Evolutionary conservation across 176 grass and related monocot genomes (phyloP), one percentile per base, ranked within the genome.

Genomic region (Pontederia crassipes): DNA sequence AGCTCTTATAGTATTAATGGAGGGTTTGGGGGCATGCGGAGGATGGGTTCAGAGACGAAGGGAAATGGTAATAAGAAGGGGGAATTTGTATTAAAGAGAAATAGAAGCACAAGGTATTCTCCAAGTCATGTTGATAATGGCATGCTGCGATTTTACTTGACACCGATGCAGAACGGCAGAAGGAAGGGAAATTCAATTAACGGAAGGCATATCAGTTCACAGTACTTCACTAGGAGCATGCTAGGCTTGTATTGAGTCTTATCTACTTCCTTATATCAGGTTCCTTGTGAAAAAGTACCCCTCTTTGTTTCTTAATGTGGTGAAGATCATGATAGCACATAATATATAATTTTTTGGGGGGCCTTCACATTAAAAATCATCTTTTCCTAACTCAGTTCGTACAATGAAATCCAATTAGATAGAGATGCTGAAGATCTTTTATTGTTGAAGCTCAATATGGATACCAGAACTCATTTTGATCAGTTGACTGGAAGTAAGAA

Each of bases 101-200:
- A 93, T 82, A 79, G 82, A 40, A 89, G 94, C 74, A 79, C 81
- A 2, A 80, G 87, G 60, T 83, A 92, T 67, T 98, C 93, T 14
- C 87, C 93, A 8, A 79, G 79, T 18, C 83, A 71, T 63, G 74
- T 78, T 17, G 93, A 97, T 61, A 92, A 89, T 69, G 81, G 94
- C 3, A 89, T 98, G 94, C 70, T 98, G 55, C 69, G 94, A 49
- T 98, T 98, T 83, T 98, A 98, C 78, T 67, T 98, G 64, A 88
- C 94, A 40, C 94, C 94, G 29, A 88, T 82, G 84, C 77, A 76
- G 46, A 92, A 79, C 72, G 49, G 62, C 47, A 17, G 94, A 58
- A 85, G 82, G 66, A 82, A 82, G 13, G 77, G 80, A 45, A 54
- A 85, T 62, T 57, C 83, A 10, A 75, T 74, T 64, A 92, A 88